phyloP scores from a whole-genome alignment of 1,284 basidiomycete species.

The Anthracocystis panici-leucophaei region DNA sequence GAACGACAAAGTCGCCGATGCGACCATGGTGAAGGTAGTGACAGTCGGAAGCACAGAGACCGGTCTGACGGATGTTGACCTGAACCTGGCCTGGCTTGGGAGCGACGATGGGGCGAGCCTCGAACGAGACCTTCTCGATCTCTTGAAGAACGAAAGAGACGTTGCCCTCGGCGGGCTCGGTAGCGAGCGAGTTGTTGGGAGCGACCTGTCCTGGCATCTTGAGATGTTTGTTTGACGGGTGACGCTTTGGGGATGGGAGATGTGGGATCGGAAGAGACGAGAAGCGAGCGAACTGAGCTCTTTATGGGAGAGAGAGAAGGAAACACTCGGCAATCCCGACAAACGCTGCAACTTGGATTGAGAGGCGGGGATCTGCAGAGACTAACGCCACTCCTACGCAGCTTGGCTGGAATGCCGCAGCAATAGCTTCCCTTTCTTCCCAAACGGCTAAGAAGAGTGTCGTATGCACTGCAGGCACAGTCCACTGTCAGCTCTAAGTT shows the following conservation, averaged over 20 bases:
- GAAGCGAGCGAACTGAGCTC: not conserved
- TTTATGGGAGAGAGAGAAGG: not conserved
- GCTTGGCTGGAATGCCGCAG: constrained; percentile 9
- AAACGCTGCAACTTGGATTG: not conserved
- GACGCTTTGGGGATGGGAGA: not conserved
- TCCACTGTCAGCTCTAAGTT: not conserved
- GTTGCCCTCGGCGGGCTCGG: constrained; percentile 72
- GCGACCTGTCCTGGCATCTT: constrained; percentile 40
- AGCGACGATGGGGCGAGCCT: constrained; percentile 79
- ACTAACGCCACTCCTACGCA: not conserved
- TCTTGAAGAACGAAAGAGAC: constrained; percentile 82
- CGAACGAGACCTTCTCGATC: constrained; percentile 80
- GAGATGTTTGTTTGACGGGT: not conserved
- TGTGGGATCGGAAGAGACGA: not conserved
- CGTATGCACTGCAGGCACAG: constrained; percentile 26
- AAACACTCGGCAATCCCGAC: constrained; percentile 1
- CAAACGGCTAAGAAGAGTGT: constrained; percentile 8
- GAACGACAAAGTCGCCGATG: constrained; percentile 78
- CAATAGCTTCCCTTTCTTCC: constrained; percentile 4
- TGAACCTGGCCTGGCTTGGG: constrained; percentile 81
- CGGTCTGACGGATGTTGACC: constrained; percentile 89
- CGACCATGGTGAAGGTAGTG: constrained; percentile 65
- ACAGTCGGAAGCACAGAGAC: constrained; percentile 79
- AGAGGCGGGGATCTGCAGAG: not conserved
- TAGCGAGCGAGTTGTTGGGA: constrained; percentile 63